Evolutionary conservation across 1,284 basidiomycete species (phyloP).

Genomic region (Paramarasmius palmivorus): DNA sequence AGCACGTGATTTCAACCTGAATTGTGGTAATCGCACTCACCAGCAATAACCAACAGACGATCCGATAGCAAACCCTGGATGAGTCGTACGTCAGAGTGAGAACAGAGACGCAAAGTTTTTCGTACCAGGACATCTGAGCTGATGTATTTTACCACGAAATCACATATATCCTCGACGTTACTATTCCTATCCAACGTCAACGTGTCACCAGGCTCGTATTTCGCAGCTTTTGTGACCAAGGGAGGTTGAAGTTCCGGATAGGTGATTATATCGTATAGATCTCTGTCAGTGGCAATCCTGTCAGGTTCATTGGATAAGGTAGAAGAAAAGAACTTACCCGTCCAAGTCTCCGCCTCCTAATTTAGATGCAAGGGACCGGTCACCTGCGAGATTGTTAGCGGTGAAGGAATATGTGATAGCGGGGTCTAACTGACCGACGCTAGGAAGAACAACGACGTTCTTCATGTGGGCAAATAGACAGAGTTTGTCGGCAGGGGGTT

Average conservation of each 20-base stretch:
- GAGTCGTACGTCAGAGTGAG: neutral
- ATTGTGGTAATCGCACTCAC: constrained; percentile 33
- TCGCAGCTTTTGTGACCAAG: constrained; percentile 48
- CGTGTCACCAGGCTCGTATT: constrained; percentile 45
- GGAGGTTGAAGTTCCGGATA: constrained; percentile 54
- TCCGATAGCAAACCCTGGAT: constrained; percentile 67
- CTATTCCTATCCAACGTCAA: constrained; percentile 53
- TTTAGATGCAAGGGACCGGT: constrained; percentile 64
- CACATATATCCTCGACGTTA: constrained; percentile 73
- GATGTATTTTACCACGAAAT: constrained; percentile 84
- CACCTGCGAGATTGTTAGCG: constrained; percentile 37
- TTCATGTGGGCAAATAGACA: constrained; percentile 64
- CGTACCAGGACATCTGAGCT: constrained; percentile 74
- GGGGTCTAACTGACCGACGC: constrained; percentile 45
- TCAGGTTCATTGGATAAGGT: neutral
- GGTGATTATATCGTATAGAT: constrained; percentile 53
- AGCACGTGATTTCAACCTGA: neutral
- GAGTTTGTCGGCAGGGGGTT: constrained; percentile 55
- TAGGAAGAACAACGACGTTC: constrained; percentile 75
- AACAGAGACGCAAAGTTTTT: constrained; percentile 1
- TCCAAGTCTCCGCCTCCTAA: constrained; percentile 71
- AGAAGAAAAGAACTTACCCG: constrained; percentile 43
- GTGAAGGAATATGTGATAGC: neutral
- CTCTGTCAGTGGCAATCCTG: constrained; percentile 55
- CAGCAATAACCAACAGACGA: constrained; percentile 73